Evolutionary conservation across 768 basidiomycete genomes (phyloP).

Genomic region (Mycena latifolia): DNA sequence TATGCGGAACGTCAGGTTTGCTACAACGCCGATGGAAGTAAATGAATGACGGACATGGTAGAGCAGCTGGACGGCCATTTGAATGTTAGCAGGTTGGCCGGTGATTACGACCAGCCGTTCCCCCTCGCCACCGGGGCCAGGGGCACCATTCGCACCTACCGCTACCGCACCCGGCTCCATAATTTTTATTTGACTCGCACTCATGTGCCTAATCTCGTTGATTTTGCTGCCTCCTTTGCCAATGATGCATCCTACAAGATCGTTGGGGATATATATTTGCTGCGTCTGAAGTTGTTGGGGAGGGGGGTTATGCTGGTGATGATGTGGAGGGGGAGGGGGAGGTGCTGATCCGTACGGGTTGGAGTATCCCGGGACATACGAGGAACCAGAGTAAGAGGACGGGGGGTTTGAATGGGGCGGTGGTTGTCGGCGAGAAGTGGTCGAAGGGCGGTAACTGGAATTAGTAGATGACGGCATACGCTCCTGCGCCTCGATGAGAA

Average conservation of each 20-base stretch:
- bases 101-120: constrained; percentile 97
- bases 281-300: constrained; percentile 88
- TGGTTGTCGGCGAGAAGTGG: constrained; percentile 59
- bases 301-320: constrained; percentile 66
- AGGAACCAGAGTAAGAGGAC: constrained; percentile 60
- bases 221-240: constrained; percentile 99
- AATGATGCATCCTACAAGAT: constrained; percentile 96
- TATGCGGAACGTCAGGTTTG: constrained; percentile 43
- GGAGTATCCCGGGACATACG: constrained; percentile 79
- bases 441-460: constrained; percentile 79
- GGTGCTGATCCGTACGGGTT: constrained; percentile 55
- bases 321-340: constrained; percentile 52
- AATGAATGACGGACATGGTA: constrained; percentile 73
- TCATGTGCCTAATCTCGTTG: constrained; percentile 97
- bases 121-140: constrained; percentile 80
- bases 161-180: constrained; percentile 94
- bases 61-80: constrained; percentile 94
- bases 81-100: constrained; percentile 94
- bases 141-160: constrained; percentile 75
- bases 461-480: constrained; percentile 79
- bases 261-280: constrained; percentile 98
- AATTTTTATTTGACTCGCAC: constrained; percentile 96
- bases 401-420: constrained; percentile 45
- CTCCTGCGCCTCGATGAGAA: constrained; percentile 93
- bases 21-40: constrained; percentile 10